Percentiles rank a stretch among this genome's conserved stretches.
These are phyloP conservation scores for Fusarium acutatum DNA, from an alignment of 2,329 filamentous ascomycete species.

Conservation along the genomic window DNA sequence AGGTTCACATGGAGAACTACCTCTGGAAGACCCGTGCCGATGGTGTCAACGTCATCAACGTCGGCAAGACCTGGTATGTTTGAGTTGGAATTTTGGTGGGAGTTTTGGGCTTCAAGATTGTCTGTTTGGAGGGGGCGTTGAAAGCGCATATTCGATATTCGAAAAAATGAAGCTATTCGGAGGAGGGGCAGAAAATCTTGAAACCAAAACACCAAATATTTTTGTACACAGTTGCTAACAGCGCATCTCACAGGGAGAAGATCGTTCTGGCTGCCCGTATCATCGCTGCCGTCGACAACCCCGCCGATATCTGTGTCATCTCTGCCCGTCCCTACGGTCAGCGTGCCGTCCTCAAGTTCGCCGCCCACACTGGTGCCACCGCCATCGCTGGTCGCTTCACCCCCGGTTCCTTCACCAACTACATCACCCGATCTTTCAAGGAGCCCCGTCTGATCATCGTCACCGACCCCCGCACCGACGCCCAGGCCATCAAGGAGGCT, in stretches of 20 bases:
- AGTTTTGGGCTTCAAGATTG: background rate
- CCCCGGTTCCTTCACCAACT: slow-evolving; percentile 99
- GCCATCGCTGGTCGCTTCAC: slow-evolving; percentile 99
- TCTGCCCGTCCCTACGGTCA: slow-evolving; percentile 99
- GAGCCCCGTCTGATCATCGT: slow-evolving; percentile 99
- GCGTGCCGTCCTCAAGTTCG: slow-evolving; percentile 99
- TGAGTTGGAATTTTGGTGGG: background rate
- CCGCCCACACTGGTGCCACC: slow-evolving; percentile 95
- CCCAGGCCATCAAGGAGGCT: slow-evolving; percentile 99
- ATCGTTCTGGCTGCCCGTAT: slow-evolving; percentile 98
- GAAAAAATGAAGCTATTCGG: slow-evolving; percentile 20
- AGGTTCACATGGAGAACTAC: slow-evolving; percentile 99
- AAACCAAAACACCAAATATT: slow-evolving; percentile 29
- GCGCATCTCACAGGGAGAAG: slow-evolving; percentile 80
- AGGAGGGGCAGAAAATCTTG: slow-evolving; percentile 27
- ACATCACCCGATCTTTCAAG: slow-evolving; percentile 99
- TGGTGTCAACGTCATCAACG: slow-evolving; percentile 98
- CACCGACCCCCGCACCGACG: slow-evolving; percentile 98
- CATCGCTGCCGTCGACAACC: slow-evolving; percentile 99
- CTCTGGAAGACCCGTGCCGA: slow-evolving; percentile 99
- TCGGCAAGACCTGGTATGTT: slow-evolving; percentile 98
- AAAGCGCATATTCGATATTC: background rate
- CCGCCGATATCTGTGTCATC: slow-evolving; percentile 98
- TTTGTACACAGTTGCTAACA: slow-evolving; percentile 28
- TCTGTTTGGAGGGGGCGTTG: background rate